Base-by-base conservation (phyloP, 805 yeast genomes). In the Ogataea nitratoaversa region DNA sequence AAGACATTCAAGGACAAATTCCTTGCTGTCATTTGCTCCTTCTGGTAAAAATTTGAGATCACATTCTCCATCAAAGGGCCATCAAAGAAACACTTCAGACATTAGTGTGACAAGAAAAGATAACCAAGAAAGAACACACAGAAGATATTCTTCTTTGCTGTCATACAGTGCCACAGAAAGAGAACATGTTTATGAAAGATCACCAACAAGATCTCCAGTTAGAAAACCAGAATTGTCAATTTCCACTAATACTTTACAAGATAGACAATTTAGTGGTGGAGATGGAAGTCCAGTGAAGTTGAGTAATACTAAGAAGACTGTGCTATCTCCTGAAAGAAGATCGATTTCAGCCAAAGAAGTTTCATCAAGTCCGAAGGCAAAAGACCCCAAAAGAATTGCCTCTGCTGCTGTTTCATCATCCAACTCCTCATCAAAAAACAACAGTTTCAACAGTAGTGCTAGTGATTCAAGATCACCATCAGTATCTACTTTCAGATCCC, bases 101-200 rank as follows among this genome's bases (percentile, higher is more conserved):
- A 57, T 62, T 8, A 67, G 68, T 42, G 41, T 48, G 13, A 62
- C 62, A 34, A 39, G 52, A 13, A 55, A 50, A 24, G 41, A 52
- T 20, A 59, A 18, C 6, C 29, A 22, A 2, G 37, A 27, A 4
- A 42, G 41, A 12, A 34, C 47, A 5, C 84, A 79, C 53, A 74
- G 75, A 51, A 71, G 86, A 46, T 79, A 77, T 43, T 78, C 84
- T 0, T 79, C 86, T 0, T 61, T 80, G 29, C 70, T 79, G 43
- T 73, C 78, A 38, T 79, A 48, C 24, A 42, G 48, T 30, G 57
- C 56, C 14, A 33, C 52, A 9, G 54, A 43, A 33, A 45, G 54
- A 37, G 55, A 42, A 22, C 46, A 53, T 29, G 48, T 56, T 33
- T 42, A 47, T 36, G 50, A 48, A 28, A 41, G 37, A 20, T 35